Percentiles rank a stretch among this genome's conserved stretches.
These are phyloP conservation scores for Hymenoscyphus occultus DNA, from an alignment of 2,329 filamentous ascomycete species.

Conservation along the genomic window DNA sequence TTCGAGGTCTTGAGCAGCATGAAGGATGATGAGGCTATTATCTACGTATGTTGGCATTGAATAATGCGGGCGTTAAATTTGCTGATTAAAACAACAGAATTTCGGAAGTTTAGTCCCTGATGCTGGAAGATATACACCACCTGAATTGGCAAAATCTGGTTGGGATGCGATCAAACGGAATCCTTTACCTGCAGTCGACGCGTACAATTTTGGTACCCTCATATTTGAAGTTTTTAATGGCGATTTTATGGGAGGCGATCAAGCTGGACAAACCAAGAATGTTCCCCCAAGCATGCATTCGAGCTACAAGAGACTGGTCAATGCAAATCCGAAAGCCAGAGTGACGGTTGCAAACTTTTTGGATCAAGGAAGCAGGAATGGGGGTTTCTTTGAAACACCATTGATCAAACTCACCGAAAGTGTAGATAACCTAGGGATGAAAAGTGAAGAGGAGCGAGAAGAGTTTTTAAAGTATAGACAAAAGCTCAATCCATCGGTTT, in stretches of 20 bases:
- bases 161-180: conserved; percentile 88
- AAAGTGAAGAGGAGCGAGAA: conserved; percentile 79
- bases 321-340: conserved; percentile 83
- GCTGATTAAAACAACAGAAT: conserved; percentile 48
- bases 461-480: conserved; percentile 68
- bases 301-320: conserved; percentile 85
- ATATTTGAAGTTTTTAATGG: conserved; percentile 93
- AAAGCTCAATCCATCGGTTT: conserved; percentile 19
- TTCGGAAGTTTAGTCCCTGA: conserved; percentile 88
- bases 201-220: conserved; percentile 80
- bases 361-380: conserved; percentile 78
- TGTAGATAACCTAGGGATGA: conserved; percentile 88
- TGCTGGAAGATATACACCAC: conserved; percentile 77
- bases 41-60: conserved; percentile 59
- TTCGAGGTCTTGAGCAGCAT: conserved; percentile 93
- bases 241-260: conserved; percentile 70
- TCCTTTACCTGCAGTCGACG: conserved; percentile 77
- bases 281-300: conserved; percentile 86
- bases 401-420: conserved; percentile 90
- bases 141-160: conserved; percentile 80
- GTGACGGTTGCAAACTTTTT: conserved; percentile 82
- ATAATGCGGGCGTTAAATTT: conserved; percentile 9
- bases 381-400: conserved; percentile 89
- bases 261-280: conserved; percentile 80
- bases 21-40: conserved; percentile 91